phyloP scores from a whole-genome alignment of 202 grass and related monocot species.

The Schoenoplectus triqueter region DNA sequence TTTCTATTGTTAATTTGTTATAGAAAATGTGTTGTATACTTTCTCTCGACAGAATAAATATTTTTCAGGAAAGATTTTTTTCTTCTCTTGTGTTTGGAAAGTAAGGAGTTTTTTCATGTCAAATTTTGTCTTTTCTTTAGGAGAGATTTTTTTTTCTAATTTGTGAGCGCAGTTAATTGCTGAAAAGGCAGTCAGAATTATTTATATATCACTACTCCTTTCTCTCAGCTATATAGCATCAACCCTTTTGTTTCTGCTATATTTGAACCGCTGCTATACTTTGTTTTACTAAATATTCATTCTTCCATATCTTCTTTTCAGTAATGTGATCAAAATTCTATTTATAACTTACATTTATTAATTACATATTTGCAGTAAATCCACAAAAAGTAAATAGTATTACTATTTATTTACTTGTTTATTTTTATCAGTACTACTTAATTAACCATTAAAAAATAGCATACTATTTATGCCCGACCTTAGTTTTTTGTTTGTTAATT shows the following conservation, averaged over 20 bases:
- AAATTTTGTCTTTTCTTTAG: not conserved
- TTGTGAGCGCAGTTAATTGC: not conserved
- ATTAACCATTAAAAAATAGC: conserved; percentile 19
- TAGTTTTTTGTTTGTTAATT: conserved; percentile 12
- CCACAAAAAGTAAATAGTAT: not conserved
- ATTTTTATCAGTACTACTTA: conserved; percentile 20
- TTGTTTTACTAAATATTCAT: conserved; percentile 10
- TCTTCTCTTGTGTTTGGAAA: not conserved
- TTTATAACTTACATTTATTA: conserved; percentile 15
- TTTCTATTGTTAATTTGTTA: not conserved
- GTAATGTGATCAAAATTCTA: conserved; percentile 16
- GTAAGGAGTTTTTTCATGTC: not conserved
- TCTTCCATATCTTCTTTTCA: not conserved
- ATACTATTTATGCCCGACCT: not conserved
- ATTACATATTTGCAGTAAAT: conserved; percentile 4
- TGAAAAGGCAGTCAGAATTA: not conserved
- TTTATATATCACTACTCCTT: not conserved
- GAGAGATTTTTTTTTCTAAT: not conserved
- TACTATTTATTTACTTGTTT: not conserved
- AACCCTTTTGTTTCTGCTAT: not conserved
- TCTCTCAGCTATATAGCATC: not conserved
- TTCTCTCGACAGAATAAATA: not conserved
- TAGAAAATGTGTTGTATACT: not conserved
- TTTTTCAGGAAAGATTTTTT: not conserved
- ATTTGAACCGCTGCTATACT: not conserved